These are phyloP conservation scores for Larix kaempferi DNA, from an alignment of 75 land plant genomes.

Conservation along the genomic window DNA sequence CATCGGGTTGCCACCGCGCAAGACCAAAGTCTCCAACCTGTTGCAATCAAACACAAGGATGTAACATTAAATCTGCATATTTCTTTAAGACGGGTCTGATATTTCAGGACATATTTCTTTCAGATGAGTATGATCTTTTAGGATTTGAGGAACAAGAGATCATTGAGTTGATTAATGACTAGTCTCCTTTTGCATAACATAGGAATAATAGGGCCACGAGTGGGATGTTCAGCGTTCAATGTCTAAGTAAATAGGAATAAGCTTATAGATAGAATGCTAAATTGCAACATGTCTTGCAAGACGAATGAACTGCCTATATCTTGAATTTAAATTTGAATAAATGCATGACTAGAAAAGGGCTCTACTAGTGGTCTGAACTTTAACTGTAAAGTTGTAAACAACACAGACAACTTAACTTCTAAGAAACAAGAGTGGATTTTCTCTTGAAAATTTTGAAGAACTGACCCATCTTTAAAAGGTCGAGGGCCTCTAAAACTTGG, in stretches of 20 bases:
- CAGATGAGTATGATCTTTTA: not conserved
- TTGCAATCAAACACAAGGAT: constrained; percentile 2
- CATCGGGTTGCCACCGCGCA: constrained; percentile 95
- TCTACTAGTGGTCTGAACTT: too few species aligned
- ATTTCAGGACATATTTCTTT: not conserved
- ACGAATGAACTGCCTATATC: not conserved
- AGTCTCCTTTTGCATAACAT: not conserved
- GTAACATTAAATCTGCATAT: not conserved
- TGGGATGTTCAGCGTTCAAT: not conserved
- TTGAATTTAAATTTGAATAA: not conserved
- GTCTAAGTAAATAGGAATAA: not conserved
- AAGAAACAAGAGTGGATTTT: too few species aligned
- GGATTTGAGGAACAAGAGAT: not conserved
- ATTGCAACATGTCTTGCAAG: not conserved
- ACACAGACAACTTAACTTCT: too few species aligned
- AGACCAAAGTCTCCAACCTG: constrained; percentile 99
- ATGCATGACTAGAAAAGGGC: not conserved
- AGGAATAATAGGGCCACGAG: not conserved
- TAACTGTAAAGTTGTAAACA: too few species aligned
- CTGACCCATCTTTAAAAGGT: too few species aligned
- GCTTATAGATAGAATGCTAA: not conserved
- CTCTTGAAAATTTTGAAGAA: too few species aligned
- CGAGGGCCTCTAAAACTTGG: too few species aligned
- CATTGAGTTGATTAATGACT: not conserved
- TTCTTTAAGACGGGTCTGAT: not conserved